Evolutionary conservation across 805 yeast species (phyloP).

Genomic region (Wickerhamiella vanderwaltii): DNA sequence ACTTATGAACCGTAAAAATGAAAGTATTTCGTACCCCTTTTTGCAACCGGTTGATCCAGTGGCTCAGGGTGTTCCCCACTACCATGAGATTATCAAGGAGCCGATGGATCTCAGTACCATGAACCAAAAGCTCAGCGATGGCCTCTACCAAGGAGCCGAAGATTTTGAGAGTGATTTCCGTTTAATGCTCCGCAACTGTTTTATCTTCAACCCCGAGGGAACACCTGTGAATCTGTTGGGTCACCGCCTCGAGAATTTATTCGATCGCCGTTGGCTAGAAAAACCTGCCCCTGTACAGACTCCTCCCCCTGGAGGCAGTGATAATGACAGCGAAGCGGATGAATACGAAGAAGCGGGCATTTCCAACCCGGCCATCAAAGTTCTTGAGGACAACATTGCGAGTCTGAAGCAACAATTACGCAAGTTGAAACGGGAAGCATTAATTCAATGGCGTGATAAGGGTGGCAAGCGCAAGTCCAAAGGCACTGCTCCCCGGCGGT

Average conservation of each 20-base stretch:
- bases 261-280: slow-evolving; percentile 79
- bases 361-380: slow-evolving; percentile 80
- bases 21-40: slow-evolving; percentile 78
- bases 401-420: slow-evolving; percentile 78
- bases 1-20: slow-evolving; percentile 69
- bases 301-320: slow-evolving; percentile 31
- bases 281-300: slow-evolving; percentile 61
- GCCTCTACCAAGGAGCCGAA: slow-evolving; percentile 79
- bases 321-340: slow-evolving; percentile 34
- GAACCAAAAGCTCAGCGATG: slow-evolving; percentile 65
- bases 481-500: slow-evolving; percentile 10
- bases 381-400: slow-evolving; percentile 73
- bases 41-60: slow-evolving; percentile 91
- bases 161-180: slow-evolving; percentile 76
- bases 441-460: slow-evolving; percentile 18
- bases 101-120: slow-evolving; percentile 95
- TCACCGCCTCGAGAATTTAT: slow-evolving; percentile 73
- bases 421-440: slow-evolving; percentile 44
- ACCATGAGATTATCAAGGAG: slow-evolving; percentile 69
- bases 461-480: slow-evolving; percentile 12
- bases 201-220: slow-evolving; percentile 90
- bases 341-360: slow-evolving; percentile 41
- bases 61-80: slow-evolving; percentile 83
- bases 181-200: slow-evolving; percentile 79
- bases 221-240: slow-evolving; percentile 95